These are phyloP conservation scores for Cyamopsis tetragonoloba DNA, from an alignment of 306 rosid species.

Conservation along the genomic window DNA sequence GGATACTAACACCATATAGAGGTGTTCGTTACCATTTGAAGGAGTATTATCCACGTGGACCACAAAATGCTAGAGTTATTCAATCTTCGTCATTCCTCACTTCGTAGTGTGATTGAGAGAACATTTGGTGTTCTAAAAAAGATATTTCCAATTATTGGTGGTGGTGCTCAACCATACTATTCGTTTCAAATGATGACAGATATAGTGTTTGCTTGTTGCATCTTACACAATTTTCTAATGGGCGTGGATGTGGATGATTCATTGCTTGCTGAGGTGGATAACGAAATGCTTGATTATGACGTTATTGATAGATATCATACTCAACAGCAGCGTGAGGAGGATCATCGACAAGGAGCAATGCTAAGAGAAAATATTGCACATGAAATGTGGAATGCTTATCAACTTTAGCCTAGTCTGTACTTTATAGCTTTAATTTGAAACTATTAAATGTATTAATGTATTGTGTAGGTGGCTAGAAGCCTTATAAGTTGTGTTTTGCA, in stretches of 20 bases:
- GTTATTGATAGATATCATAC: too few species aligned
- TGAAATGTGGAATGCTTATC: too few species aligned
- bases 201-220: not conserved
- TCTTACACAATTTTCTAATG: too few species aligned
- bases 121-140: not conserved
- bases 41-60: not conserved
- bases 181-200: not conserved
- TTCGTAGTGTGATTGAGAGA: not conserved
- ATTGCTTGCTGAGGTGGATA: not conserved
- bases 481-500: too few species aligned
- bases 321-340: too few species aligned
- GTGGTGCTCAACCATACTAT: not conserved
- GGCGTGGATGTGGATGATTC: not conserved
- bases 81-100: not conserved
- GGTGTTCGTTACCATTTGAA: not conserved
- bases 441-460: too few species aligned
- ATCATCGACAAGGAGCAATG: too few species aligned
- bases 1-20: not conserved
- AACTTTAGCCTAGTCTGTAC: too few species aligned
- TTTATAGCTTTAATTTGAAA: too few species aligned
- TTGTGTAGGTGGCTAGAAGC: too few species aligned
- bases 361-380: too few species aligned
- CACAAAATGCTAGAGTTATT: not conserved
- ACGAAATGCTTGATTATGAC: too few species aligned
- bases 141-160: not conserved